Evolutionary conservation across 495 filamentous ascomycete genomes (phyloP).

Genomic region (Lasiosphaeriaceae sp.): DNA sequence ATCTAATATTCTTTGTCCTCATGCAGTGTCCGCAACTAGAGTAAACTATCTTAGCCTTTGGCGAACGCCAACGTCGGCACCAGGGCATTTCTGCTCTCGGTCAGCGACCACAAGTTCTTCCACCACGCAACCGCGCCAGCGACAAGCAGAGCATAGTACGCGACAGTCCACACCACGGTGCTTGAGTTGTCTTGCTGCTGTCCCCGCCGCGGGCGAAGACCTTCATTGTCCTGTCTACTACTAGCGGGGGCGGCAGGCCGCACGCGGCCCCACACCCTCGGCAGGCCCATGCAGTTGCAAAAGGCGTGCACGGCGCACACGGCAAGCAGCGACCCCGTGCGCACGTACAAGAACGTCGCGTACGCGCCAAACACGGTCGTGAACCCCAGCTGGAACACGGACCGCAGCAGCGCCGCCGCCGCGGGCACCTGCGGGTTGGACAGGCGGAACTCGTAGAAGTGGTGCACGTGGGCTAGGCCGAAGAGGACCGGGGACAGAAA

Average conservation of each 20-base stretch:
- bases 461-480: conserved; percentile 91
- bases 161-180: conserved; percentile 60
- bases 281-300: conserved; percentile 89
- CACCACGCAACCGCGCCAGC: conserved; percentile 69
- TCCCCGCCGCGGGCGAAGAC: background rate
- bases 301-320: conserved; percentile 77
- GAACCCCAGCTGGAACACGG: conserved; percentile 82
- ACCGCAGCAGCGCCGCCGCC: conserved; percentile 58
- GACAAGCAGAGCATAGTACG: conserved; percentile 73
- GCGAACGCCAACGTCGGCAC: conserved; percentile 30
- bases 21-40: no score
- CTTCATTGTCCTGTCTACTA: background rate
- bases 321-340: conserved; percentile 74
- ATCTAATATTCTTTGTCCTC: no score
- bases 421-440: conserved; percentile 68
- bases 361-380: conserved; percentile 91
- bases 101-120: conserved; percentile 65
- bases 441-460: conserved; percentile 90
- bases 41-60: background rate
- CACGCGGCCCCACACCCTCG: conserved; percentile 79
- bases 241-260: conserved; percentile 28
- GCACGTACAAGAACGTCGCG: conserved; percentile 84
- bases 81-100: conserved; percentile 54
- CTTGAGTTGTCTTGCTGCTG: conserved; percentile 7
- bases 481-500: conserved; percentile 86